Base-by-base conservation (phyloP, 257 asterid species). In the Plantago major region DNA sequence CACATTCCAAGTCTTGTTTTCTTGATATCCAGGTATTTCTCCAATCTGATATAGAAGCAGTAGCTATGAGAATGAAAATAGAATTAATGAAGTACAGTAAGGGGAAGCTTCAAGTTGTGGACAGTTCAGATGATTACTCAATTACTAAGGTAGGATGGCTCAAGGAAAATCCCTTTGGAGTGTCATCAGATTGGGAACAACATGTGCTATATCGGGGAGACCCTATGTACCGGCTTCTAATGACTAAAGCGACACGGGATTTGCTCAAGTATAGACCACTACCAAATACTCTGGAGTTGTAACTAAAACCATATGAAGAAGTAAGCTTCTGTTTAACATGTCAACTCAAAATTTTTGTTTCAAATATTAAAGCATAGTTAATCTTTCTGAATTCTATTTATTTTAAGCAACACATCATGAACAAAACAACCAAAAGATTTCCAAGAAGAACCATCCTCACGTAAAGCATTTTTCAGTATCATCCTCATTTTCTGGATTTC, bases 31-130 rank as follows among this genome's bases (percentile, higher is more conserved):
- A 92, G 98, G 89, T 92, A 51, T 92, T 86, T 77, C 85, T 88
- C 68, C 98, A 92, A 70, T 88, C 98, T 62, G 98, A 92, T 67
- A 74, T 92, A 55, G 83, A 92, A 84, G 86, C 71, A 48, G 95
- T 92, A 6, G 85, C 87, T 42, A 26, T 72, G 59, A 75, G 93
- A 66, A 92, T 92, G 96, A 92, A 81, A 70, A 76, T 69, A 6
- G 89, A 86, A 58, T 89, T 92, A 65, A 54, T 75, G 22, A 72
- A 76, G 62, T 71, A 84, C 64, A 81, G 96, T 13, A 79, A 84
- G 57, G 93, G 95, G 60, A 79, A 77, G 73, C 87, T 92, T 38
- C 59, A 46, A 57, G 50, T 86, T 45, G 42, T 64, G 70, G 64
- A 74, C 13, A 65, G 72, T 67, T 50, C 55, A 10, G 78, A 68